phyloP scores from a whole-genome alignment of 2,329 filamentous ascomycete species.

The Aspergillus glaucus region DNA sequence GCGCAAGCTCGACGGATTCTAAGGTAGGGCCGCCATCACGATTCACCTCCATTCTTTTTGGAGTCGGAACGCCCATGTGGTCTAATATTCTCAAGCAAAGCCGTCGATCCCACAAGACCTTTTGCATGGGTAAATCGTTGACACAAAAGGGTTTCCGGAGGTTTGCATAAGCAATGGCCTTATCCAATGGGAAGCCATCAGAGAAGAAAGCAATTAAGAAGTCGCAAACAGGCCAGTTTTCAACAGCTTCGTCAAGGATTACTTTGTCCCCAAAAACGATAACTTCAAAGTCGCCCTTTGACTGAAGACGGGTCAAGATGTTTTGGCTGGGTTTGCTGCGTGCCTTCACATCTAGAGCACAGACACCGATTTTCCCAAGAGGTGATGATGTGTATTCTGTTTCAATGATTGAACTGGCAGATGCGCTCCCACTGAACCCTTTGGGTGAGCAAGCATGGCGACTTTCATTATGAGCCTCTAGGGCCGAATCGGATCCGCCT shows the following conservation, averaged over 20 bases:
- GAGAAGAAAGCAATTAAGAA: conserved; percentile 98
- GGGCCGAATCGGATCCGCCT: conserved; percentile 12
- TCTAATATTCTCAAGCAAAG: conserved; percentile 84
- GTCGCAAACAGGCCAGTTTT: conserved; percentile 95
- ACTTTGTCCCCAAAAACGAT: conserved; percentile 98
- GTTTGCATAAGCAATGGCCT: conserved; percentile 91
- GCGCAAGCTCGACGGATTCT: conserved; percentile 70
- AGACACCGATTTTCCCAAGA: conserved; percentile 75
- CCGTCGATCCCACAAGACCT: conserved; percentile 90
- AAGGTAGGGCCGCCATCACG: conserved; percentile 82
- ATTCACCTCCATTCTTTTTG: conserved; percentile 81
- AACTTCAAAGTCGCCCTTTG: conserved; percentile 89
- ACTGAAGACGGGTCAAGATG: conserved; percentile 85
- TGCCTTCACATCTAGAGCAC: conserved; percentile 90
- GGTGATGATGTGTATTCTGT: conserved; percentile 44
- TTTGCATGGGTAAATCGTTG: conserved; percentile 96
- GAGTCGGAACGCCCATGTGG: conserved; percentile 81
- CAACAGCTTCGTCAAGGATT: conserved; percentile 91
- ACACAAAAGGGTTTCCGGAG: conserved; percentile 93
- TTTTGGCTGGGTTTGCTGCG: conserved; percentile 95
- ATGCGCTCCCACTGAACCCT: conserved; percentile 74
- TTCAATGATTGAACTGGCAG: conserved; percentile 69
- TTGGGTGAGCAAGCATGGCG: conserved; percentile 44
- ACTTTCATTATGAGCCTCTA: conserved; percentile 31
- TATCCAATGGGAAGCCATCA: conserved; percentile 92